phyloP scores from a whole-genome alignment of 331 rosid genomes.

The Erythrophleum ivorense region DNA sequence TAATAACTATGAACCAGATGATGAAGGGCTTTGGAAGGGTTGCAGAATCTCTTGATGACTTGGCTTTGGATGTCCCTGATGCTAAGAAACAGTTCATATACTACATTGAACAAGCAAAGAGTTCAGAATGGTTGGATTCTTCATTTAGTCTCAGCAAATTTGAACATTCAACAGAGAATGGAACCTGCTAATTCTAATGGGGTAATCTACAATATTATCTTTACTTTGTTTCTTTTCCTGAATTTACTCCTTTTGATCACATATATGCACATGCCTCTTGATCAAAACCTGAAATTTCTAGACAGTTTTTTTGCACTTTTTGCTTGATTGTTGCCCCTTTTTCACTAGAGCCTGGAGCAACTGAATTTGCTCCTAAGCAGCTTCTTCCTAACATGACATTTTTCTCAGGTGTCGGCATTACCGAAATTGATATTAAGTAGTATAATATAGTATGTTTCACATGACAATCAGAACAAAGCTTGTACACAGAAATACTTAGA shows the following conservation, averaged over 20 bases:
- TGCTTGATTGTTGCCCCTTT: not conserved
- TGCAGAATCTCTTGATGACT: constrained; percentile 70
- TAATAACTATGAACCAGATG: constrained; percentile 75
- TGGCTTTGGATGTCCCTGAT: constrained; percentile 79
- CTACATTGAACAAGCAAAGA: constrained; percentile 59
- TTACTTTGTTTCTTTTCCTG: not conserved
- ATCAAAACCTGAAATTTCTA: constrained; percentile 13
- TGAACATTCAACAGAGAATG: constrained; percentile 47
- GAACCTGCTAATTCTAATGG: constrained; percentile 41
- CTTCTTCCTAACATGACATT: no score
- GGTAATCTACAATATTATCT: constrained; percentile 8
- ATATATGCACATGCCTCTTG: not conserved
- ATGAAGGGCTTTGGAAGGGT: constrained; percentile 68
- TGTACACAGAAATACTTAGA: no score
- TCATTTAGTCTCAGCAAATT: constrained; percentile 49
- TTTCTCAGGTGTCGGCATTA: no score
- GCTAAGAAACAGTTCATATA: constrained; percentile 56
- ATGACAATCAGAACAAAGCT: no score
- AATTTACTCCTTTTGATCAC: not conserved
- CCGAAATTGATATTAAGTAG: no score
- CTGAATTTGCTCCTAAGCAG: no score
- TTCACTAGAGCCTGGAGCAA: no score
- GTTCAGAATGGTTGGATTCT: constrained; percentile 68
- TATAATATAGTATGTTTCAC: no score
- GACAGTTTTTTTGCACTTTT: not conserved